phyloP scores from a whole-genome alignment of 2,329 filamentous ascomycete species.

The Monosporascus ibericus region DNA sequence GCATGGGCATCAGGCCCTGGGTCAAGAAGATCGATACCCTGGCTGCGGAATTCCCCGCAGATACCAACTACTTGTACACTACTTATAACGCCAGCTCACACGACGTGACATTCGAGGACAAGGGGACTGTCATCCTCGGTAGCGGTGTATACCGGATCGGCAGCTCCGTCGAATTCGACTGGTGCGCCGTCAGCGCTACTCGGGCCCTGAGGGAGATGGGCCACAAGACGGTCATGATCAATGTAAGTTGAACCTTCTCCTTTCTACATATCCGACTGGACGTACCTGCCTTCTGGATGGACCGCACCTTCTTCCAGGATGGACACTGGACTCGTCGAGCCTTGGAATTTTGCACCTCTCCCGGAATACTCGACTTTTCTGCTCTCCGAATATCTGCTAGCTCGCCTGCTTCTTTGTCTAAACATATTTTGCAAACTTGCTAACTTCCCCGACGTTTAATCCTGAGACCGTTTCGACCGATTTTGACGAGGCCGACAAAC shows the following conservation, averaged over 20 bases:
- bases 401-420: no score
- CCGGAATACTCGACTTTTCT: no score
- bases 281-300: no score
- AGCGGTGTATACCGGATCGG: conserved; percentile 97
- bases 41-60: conserved; percentile 90
- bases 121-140: conserved; percentile 82
- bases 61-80: conserved; percentile 95
- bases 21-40: conserved; percentile 99
- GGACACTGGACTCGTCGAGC: no score
- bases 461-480: conserved; percentile 74
- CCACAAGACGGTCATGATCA: conserved; percentile 98
- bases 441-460: conserved; percentile 35
- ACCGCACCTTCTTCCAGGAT: no score
- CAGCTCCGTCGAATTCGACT: conserved; percentile 96
- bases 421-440: no score
- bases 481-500: conserved; percentile 79
- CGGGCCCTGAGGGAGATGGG: conserved; percentile 77
- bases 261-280: conserved; percentile 1
- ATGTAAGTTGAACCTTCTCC: conserved; percentile 45
- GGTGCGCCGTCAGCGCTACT: conserved; percentile 91
- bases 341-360: no score
- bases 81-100: conserved; percentile 95
- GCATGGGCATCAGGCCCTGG: conserved; percentile 87
- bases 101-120: conserved; percentile 89
- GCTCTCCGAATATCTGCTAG: no score